Evolutionary conservation across 2,329 filamentous ascomycete species (phyloP), one percentile per base, ranked within the genome.

Genomic region (Tolypocladium tropicale): DNA sequence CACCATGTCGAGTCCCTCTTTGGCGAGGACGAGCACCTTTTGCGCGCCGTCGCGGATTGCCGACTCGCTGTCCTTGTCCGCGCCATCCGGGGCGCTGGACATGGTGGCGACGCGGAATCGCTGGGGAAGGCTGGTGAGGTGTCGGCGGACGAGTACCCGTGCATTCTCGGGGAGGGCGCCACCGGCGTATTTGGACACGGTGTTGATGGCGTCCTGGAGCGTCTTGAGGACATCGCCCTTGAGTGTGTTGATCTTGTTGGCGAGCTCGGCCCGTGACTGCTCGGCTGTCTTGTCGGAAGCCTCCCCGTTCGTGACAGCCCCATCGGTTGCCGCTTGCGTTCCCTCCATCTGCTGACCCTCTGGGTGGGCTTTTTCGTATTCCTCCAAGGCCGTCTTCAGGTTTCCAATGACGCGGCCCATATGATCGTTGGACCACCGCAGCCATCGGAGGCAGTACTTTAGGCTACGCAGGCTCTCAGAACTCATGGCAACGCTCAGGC

Each of bases 1-100:
- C 79, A 97, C 91, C 87, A 97, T 96, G 63, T 96, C 91, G 16
- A 97, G 77, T 0, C 92, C 90, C 68, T 97, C 93, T 65, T 88
- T 88, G 7, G 93, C 93, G 53, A 97, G 83, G 1, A 94, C 84
- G 14, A 97, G 75, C 56, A 95, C 91, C 43, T 88, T 81, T 62
- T 91, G 86, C 0, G 90, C 91, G 53, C 78, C 78, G 30, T 85
- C 79, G 23, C 69, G 66, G 11, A 74, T 59, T 18, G 69, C 69
- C 10, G 67, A 68, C 52, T 75, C 73, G 51, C 65, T 69, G 49
- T 72, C 68, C 56, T 68, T 68, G 52, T 65, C 58, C 60, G 58
- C 59, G 30, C 65, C 62, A 28, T 71, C 66, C 2, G 57, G 52
- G 36, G 58, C 57, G 36, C 61, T 64, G 30, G 66, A 62, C 61